Percentiles rank a stretch among this genome's conserved stretches.
phyloP scores from a whole-genome alignment of 345 rosid genomes.

The Boechera stricta region DNA sequence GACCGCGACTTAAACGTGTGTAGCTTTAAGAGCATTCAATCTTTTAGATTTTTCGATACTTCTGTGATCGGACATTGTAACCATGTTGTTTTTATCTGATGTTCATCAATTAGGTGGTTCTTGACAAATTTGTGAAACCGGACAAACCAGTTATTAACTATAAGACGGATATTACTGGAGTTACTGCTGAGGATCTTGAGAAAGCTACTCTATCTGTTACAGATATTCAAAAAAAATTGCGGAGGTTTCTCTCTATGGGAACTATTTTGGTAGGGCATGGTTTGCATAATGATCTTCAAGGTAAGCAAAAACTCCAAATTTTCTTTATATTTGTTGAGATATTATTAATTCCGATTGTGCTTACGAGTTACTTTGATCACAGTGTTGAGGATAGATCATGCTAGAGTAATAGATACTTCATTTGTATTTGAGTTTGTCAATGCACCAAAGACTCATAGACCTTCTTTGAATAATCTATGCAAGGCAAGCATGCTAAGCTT shows the following conservation, averaged over 20 bases:
- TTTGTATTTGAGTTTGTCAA: conserved; percentile 61
- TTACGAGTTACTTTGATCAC: conserved; percentile 40
- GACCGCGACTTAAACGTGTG: conserved; percentile 72
- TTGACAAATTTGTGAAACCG: conserved; percentile 77
- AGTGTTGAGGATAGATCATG: conserved; percentile 88
- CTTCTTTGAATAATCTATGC: conserved; percentile 78
- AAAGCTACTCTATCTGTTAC: conserved; percentile 64
- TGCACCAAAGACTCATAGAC: conserved; percentile 45
- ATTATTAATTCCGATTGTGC: background rate
- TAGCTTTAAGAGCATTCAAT: background rate
- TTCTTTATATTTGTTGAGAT: conserved; percentile 5
- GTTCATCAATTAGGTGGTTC: conserved; percentile 65
- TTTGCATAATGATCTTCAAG: conserved; percentile 77
- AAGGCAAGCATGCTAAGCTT: conserved; percentile 57
- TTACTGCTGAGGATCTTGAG: conserved; percentile 70
- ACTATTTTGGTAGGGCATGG: conserved; percentile 84
- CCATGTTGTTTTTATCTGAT: background rate
- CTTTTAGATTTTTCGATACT: background rate
- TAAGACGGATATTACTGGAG: conserved; percentile 83
- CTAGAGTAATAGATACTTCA: conserved; percentile 85
- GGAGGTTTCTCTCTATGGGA: conserved; percentile 68
- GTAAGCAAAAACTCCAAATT: conserved; percentile 44
- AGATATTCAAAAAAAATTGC: conserved; percentile 77
- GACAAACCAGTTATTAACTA: conserved; percentile 65
- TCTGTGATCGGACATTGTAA: background rate